Evolutionary conservation across 768 basidiomycete species (phyloP), one percentile per base, ranked within the genome.

Genomic region (Boletus tomentosulus): DNA sequence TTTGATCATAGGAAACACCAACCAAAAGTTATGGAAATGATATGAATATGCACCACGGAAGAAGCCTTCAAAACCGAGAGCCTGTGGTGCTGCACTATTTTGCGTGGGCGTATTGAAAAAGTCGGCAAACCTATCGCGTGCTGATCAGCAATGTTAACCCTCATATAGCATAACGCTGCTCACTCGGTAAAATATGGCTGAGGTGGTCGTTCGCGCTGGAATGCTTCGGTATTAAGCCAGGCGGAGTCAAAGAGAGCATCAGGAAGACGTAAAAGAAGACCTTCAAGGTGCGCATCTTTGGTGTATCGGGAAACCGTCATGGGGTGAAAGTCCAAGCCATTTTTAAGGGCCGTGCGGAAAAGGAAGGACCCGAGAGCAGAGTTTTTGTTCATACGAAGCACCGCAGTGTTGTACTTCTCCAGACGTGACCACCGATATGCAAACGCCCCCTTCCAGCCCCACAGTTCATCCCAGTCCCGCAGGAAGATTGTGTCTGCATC

Each of bases 381-480:
- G 19, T 83, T 83, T 69, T 91, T 94, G 80, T 96, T 93, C 76
- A 99, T 77, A 66, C 87, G 91, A 55, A 99, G 78, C 11, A 98
- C 92, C 2, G 97, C 95, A 12, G 96, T 98, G 76, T 98, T 98
- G 71, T 98, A 98, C 67, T 87, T 90, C 64, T 89, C 83, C 57
- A 95, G 75, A 46, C 92, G 85, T 22, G 89, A 92, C 96, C 96
- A 99, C 3, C 96, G 80, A 69, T 98, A 98, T 8, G 96, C 95
- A 62, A 97, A 99, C 16, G 94, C 93, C 37, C 95, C 95, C 62
- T 87, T 84, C 87, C 91, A 97, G 28, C 92, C 92, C 92, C 92
- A 98, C 6, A 99, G 76, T 61, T 98, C 96, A 67, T 97, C 95
- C 97, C 97, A 99, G 65, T 99, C 96, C 22, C 97, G 87, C 31